A percentile compares a stretch with the other conserved stretches of the same genome.
These are phyloP conservation scores for Diversispora epigaea DNA, from an alignment of 192 early-diverging fungal species.

Conservation along the genomic window DNA sequence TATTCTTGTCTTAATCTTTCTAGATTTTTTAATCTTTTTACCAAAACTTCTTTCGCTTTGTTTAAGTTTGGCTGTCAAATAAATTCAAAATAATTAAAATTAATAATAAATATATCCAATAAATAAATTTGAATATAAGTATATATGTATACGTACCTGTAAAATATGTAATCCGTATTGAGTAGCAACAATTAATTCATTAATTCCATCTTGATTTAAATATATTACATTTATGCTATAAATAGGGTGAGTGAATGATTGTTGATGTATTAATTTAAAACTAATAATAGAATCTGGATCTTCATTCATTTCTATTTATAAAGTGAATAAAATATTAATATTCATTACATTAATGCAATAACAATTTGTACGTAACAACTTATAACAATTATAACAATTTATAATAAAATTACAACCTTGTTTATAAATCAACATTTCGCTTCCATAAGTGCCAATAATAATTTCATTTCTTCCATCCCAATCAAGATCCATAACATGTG, in stretches of 20 bases:
- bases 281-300: too few species aligned
- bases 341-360: background rate
- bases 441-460: constrained; percentile 57
- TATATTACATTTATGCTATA: constrained; percentile 52
- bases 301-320: too few species aligned
- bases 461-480: constrained; percentile 61
- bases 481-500: constrained; percentile 58
- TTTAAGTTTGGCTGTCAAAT: background rate
- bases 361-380: background rate
- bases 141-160: background rate
- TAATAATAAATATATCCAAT: background rate
- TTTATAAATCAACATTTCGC: constrained; percentile 59
- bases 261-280: constrained; percentile 49
- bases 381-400: too few species aligned
- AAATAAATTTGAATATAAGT: too few species aligned
- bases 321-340: too few species aligned
- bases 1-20: too few species aligned
- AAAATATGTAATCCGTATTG: constrained; percentile 47
- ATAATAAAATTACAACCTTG: constrained; percentile 30
- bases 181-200: constrained; percentile 54
- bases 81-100: background rate
- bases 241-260: constrained; percentile 54
- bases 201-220: constrained; percentile 54
- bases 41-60: background rate
- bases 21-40: background rate